phyloP scores from a whole-genome alignment of 495 filamentous ascomycete species.

The Daldinia bambusicola region DNA sequence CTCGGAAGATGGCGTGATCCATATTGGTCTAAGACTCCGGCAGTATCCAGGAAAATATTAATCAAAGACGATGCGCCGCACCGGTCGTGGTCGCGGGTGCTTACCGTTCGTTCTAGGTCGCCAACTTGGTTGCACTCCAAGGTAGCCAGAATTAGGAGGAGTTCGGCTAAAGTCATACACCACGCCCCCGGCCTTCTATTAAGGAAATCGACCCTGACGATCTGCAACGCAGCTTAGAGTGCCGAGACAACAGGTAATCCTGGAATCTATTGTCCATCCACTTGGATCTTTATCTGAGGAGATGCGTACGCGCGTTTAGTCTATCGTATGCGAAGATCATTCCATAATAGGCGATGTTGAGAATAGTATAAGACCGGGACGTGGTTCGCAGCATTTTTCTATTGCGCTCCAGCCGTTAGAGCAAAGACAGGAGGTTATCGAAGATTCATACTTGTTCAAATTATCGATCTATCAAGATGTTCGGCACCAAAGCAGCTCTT shows the following conservation, averaged over 20 bases:
- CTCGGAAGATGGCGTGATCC: conserved; percentile 38
- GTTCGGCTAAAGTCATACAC: conserved; percentile 40
- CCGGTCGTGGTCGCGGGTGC: conserved; percentile 23
- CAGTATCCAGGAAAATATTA: conserved; percentile 18
- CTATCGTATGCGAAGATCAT: conserved; percentile 11
- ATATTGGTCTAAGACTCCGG: conserved; percentile 32
- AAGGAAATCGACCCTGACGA: conserved; percentile 32
- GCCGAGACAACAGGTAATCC: conserved; percentile 23
- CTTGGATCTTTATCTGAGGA: conserved; percentile 17
- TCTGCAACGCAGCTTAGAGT: conserved; percentile 24
- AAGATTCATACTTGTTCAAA: not conserved
- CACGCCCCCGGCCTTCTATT: conserved; percentile 15
- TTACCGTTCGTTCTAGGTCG: conserved; percentile 35
- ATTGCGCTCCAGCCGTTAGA: not conserved
- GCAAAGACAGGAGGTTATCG: not conserved
- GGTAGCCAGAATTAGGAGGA: conserved; percentile 34
- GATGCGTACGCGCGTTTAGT: conserved; percentile 33
- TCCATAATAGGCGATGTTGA: not conserved
- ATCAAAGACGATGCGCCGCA: conserved; percentile 24
- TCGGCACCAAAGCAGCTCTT: conserved; percentile 23
- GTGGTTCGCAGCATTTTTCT: not conserved
- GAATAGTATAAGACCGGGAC: not conserved
- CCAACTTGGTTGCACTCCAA: conserved; percentile 33
- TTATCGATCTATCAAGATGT: conserved; percentile 23
- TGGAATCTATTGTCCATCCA: conserved; percentile 25